Base-by-base conservation (phyloP, 2,329 filamentous ascomycete genomes). In the Fusarium concolor region DNA sequence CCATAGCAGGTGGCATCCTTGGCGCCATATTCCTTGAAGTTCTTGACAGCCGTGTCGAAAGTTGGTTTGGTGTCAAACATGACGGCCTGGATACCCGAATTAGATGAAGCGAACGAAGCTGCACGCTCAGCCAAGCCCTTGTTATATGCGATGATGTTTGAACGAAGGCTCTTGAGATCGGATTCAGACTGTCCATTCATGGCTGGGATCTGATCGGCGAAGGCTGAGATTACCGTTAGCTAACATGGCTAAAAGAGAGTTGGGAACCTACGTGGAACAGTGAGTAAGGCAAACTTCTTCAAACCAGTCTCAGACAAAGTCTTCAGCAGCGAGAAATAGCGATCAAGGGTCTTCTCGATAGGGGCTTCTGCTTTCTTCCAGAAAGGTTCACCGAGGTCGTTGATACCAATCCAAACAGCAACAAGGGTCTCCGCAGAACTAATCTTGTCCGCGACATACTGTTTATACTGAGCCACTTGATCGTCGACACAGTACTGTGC, bases 401-500 rank as follows among this genome's bases (percentile, higher is more conserved):
- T 70, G 44, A 68, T 70, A 0, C 67, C 67, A 24, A 70, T 68
- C 67, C 67, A 70, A 22, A 70, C 54, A 6, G 55, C 57, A 15
- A 68, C 57, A 28, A 70, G 53, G 1, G 65, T 51, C 3, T 70
- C 37, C 2, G 46, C 39, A 6, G 31, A 18, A 22, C 18, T 43
- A 6, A 56, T 56, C 15, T 65, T 65, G 17, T 22, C 17, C 5
- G 54, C 46, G 20, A 63, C 39, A n/a, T 70, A 62, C 18, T 66
- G 17, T 10, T 62, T 62, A n/a, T 62, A 70, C 38, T 68, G 55
- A 7, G 45, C 55, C 2, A 68, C 61, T 42, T 70, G 65, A 18
- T 65, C 65, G 28, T 62, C 54, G n/a, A 68, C 61, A 3, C 56
- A 62, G 12, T 47, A 56, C 28, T 62, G 56, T 3, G 61, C 56